Percentiles rank a stretch among this genome's conserved stretches.
phyloP scores from a whole-genome alignment of 805 yeast genomes.

The Metschnikowia hibisci region DNA sequence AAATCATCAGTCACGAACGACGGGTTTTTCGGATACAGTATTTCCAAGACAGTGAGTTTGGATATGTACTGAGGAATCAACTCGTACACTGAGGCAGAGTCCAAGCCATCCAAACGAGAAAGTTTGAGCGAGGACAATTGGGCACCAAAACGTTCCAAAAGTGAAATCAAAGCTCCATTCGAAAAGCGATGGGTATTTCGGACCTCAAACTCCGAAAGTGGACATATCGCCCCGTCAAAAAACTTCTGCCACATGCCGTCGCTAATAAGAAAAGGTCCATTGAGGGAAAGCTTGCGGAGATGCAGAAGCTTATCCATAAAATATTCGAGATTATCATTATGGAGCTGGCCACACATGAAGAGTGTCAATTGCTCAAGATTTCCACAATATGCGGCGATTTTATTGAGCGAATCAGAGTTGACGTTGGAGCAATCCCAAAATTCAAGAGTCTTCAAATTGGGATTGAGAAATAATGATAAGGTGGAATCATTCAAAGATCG shows the following conservation, averaged over 20 bases:
- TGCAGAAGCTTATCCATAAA: slow-evolving; percentile 54
- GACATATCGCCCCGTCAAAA: slow-evolving; percentile 54
- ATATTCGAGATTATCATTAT: slow-evolving; percentile 68
- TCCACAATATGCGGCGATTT: slow-evolving; percentile 78
- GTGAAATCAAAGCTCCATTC: slow-evolving; percentile 55
- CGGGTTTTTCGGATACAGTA: slow-evolving; percentile 65
- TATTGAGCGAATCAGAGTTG: slow-evolving; percentile 57
- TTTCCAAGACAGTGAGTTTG: slow-evolving; percentile 53
- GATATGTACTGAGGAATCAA: slow-evolving; percentile 59
- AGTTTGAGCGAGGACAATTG: slow-evolving; percentile 56
- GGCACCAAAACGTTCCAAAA: slow-evolving; percentile 56
- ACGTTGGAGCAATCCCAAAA: slow-evolving; percentile 93
- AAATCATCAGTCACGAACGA: slow-evolving; percentile 66
- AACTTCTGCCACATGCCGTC: slow-evolving; percentile 74
- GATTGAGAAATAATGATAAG: slow-evolving; percentile 65
- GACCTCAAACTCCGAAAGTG: slow-evolving; percentile 57
- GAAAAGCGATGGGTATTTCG: slow-evolving; percentile 82
- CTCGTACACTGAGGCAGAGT: slow-evolving; percentile 52
- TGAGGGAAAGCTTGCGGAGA: slow-evolving; percentile 56
- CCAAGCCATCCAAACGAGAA: slow-evolving; percentile 70
- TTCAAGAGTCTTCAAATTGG: slow-evolving; percentile 53
- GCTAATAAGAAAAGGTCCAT: slow-evolving; percentile 87
- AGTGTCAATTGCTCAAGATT: slow-evolving; percentile 60
- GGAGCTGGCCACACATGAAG: slow-evolving; percentile 91
- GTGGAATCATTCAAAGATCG: slow-evolving; percentile 74